A percentile compares a stretch with the other conserved stretches of the same genome.
Conservation (phyloP, 306 rosid species). For the Cotoneaster glaucophyllus region DNA sequence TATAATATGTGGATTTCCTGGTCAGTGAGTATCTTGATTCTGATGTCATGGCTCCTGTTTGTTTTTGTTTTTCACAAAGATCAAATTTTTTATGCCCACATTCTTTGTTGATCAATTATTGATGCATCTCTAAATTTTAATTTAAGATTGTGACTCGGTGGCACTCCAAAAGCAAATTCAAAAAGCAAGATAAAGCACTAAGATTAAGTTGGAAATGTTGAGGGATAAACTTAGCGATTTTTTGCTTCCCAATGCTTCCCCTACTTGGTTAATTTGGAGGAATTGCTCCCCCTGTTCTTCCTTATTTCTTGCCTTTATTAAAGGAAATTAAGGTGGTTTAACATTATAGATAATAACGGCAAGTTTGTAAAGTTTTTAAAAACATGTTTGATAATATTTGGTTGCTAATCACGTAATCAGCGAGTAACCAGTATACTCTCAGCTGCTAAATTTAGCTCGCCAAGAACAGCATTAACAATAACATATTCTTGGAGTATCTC, state of each 20-base stretch:
- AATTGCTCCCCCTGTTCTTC: background rate
- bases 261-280: background rate
- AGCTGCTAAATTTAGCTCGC: background rate
- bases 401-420: background rate
- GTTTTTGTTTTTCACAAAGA: background rate
- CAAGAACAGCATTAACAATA: background rate
- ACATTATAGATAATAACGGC: background rate
- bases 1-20: slow-evolving; percentile 99
- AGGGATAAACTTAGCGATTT: background rate
- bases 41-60: slow-evolving; percentile 1
- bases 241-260: background rate
- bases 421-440: background rate
- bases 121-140: background rate
- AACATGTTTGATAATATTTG: background rate
- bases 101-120: background rate
- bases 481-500: background rate
- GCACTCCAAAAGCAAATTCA: background rate
- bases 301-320: background rate
- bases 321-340: background rate
- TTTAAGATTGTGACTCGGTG: background rate
- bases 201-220: background rate
- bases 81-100: background rate
- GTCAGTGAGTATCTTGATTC: slow-evolving; percentile 41
- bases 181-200: background rate
- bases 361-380: background rate